Percentiles rank a stretch among this genome's conserved stretches.
phyloP scores from a whole-genome alignment of 2,329 filamentous ascomycete species.

The Pseudogymnoascus sp. region DNA sequence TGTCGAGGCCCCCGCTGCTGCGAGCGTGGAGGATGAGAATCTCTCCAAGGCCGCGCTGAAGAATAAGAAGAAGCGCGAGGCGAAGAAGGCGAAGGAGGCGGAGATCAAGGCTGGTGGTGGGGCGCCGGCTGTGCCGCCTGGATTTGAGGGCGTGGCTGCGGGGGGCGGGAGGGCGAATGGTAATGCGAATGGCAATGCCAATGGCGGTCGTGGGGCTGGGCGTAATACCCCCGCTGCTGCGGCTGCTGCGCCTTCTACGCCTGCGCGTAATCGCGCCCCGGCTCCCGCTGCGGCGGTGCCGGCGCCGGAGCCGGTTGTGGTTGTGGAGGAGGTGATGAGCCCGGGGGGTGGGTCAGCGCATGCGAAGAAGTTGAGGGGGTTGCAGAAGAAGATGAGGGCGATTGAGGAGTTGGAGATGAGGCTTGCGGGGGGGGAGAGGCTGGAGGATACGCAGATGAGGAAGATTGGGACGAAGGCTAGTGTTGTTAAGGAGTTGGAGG shows the following conservation, averaged over 20 bases:
- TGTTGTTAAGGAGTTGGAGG: slow-evolving; percentile 74
- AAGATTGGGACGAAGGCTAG: slow-evolving; percentile 86
- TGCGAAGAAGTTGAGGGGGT: slow-evolving; percentile 87
- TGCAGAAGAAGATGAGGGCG: slow-evolving; percentile 94
- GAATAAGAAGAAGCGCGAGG: slow-evolving; percentile 97
- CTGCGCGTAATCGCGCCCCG: slow-evolving; percentile 20
- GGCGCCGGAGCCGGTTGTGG: slow-evolving; percentile 28
- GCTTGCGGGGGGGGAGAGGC: slow-evolving; percentile 84
- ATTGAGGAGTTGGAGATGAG: slow-evolving; percentile 99
- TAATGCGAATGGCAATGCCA: slow-evolving; percentile 24
- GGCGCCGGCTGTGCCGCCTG: slow-evolving; percentile 29
- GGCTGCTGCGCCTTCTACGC: slow-evolving; percentile 12
- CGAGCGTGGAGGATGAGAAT: slow-evolving; percentile 57
- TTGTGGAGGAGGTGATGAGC: slow-evolving; percentile 44
- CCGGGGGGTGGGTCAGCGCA: slow-evolving; percentile 55
- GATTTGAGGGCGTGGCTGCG: slow-evolving; percentile 36
- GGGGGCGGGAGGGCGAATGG: slow-evolving; percentile 31
- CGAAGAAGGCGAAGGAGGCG: slow-evolving; percentile 80
- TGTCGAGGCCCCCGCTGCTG: slow-evolving; percentile 53
- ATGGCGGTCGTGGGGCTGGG: slow-evolving; percentile 13
- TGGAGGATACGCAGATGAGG: slow-evolving; percentile 97
- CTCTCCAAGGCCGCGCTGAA: slow-evolving; percentile 79
- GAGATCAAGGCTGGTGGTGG: slow-evolving; percentile 48
- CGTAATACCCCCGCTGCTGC: slow-evolving; percentile 5
- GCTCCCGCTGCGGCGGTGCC: slow-evolving; percentile 38